phyloP scores from a whole-genome alignment of 2,329 filamentous ascomycete species.

The Alternaria consortialis region DNA sequence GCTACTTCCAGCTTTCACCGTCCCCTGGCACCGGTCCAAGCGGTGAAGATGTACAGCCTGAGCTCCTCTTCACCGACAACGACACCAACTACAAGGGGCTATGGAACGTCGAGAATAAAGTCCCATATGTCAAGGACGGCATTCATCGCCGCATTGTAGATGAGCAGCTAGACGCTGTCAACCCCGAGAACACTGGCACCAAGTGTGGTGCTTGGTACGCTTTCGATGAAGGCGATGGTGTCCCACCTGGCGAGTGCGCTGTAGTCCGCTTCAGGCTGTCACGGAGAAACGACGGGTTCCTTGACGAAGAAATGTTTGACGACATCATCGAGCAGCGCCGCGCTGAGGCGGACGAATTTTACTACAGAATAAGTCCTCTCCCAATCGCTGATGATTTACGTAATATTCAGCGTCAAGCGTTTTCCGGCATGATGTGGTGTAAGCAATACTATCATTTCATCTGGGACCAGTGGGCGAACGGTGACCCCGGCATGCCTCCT shows the following conservation, averaged over 20 bases:
- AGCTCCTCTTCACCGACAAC: slow-evolving; percentile 92
- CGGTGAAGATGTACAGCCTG: slow-evolving; percentile 83
- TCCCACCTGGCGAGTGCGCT: slow-evolving; percentile 89
- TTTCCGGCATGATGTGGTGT: slow-evolving; percentile 98
- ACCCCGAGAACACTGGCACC: slow-evolving; percentile 81
- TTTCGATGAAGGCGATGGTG: slow-evolving; percentile 89
- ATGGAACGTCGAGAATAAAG: slow-evolving; percentile 77
- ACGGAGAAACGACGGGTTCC: slow-evolving; percentile 75
- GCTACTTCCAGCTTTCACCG: slow-evolving; percentile 85
- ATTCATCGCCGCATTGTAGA: slow-evolving; percentile 91
- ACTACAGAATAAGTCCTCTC: slow-evolving; percentile 88
- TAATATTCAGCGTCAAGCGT: slow-evolving; percentile 93
- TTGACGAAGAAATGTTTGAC: slow-evolving; percentile 93
- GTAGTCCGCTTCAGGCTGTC: slow-evolving; percentile 93
- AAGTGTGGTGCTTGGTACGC: slow-evolving; percentile 92
- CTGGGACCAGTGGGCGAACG: slow-evolving; percentile 98
- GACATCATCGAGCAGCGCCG: slow-evolving; percentile 85
- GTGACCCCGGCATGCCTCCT: slow-evolving; percentile 86
- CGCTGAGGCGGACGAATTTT: slow-evolving; percentile 96
- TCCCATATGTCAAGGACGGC: slow-evolving; percentile 91
- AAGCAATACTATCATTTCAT: slow-evolving; percentile 98
- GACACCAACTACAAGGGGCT: slow-evolving; percentile 86
- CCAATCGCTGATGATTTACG: slow-evolving; percentile 93
- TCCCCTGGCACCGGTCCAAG: slow-evolving; percentile 84
- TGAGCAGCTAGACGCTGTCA: slow-evolving; percentile 80